Evolutionary conservation across 1,284 basidiomycete genomes (phyloP).

Genomic region (Puccinia horiana): DNA sequence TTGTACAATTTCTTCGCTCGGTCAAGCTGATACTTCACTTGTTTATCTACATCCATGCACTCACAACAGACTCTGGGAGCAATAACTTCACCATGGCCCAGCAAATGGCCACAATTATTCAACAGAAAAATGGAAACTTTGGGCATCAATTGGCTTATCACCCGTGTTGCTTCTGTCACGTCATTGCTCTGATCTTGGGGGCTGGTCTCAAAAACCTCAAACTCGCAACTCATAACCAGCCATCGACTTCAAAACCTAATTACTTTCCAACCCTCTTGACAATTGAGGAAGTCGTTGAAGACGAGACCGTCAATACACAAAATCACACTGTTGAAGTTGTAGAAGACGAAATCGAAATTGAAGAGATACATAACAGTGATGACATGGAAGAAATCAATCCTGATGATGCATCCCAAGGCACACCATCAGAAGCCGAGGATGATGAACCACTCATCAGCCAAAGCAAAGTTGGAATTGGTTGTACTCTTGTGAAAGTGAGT

Average conservation of each 20-base stretch:
- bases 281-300: not conserved
- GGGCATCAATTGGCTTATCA: not conserved
- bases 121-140: not conserved
- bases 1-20: not conserved
- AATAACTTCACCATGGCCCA: too few relatives aligned
- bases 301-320: too few relatives aligned
- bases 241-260: not conserved
- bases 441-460: too few relatives aligned
- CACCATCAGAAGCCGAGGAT: too few relatives aligned
- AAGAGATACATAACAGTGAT: not conserved
- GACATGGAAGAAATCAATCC: not conserved
- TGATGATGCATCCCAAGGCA: too few relatives aligned
- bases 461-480: too few relatives aligned
- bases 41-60: not conserved
- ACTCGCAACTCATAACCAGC: not conserved
- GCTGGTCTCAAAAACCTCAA: not conserved
- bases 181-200: not conserved
- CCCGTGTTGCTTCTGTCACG: not conserved
- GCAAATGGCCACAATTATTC: not conserved
- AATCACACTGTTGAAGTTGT: too few relatives aligned
- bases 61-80: conserved; percentile 2
- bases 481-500: too few relatives aligned
- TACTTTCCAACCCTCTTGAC: not conserved
- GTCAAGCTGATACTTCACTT: too few relatives aligned
- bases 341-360: not conserved